phyloP scores from a whole-genome alignment of 1,139 yeast genomes.

The Saccharomyces pastorianus region DNA sequence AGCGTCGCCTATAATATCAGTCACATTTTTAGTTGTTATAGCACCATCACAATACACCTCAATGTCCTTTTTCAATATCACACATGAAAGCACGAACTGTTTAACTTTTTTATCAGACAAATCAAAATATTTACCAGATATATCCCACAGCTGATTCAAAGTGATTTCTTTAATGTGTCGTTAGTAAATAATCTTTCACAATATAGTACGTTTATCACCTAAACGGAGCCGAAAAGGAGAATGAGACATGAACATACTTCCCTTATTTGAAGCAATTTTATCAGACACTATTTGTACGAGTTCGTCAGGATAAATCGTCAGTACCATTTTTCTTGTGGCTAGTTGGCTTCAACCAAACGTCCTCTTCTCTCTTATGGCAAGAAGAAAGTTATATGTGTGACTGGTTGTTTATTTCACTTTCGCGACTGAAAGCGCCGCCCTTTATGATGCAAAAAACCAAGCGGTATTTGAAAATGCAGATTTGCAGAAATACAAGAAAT shows the following conservation, averaged over 20 bases:
- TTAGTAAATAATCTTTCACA: constrained; percentile 6
- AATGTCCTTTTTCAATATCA: constrained; percentile 14
- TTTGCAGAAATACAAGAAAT: too few relatives aligned
- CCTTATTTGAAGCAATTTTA: constrained; percentile 29
- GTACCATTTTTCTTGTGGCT: not conserved
- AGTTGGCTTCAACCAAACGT: not conserved
- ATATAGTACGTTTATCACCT: not conserved
- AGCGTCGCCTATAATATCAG: constrained; percentile 4
- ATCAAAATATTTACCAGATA: constrained; percentile 13
- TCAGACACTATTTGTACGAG: constrained; percentile 20
- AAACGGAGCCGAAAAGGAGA: not conserved
- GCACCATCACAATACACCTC: constrained; percentile 5
- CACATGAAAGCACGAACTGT: constrained; percentile 16
- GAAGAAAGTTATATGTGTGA: not conserved
- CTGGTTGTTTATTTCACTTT: not conserved
- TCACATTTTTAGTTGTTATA: constrained; percentile 9
- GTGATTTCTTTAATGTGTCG: constrained; percentile 10
- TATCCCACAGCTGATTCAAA: constrained; percentile 18
- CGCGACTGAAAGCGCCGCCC: not conserved
- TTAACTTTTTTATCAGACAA: constrained; percentile 16
- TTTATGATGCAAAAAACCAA: too few relatives aligned
- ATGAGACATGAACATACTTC: constrained; percentile 15
- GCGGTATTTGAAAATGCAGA: too few relatives aligned
- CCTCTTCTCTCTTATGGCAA: not conserved
- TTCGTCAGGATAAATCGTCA: constrained; percentile 25